Percentiles rank a stretch among this genome's conserved stretches.
phyloP scores from a whole-genome alignment of 2,329 filamentous ascomycete genomes.

The Hypoxylon sp. region DNA sequence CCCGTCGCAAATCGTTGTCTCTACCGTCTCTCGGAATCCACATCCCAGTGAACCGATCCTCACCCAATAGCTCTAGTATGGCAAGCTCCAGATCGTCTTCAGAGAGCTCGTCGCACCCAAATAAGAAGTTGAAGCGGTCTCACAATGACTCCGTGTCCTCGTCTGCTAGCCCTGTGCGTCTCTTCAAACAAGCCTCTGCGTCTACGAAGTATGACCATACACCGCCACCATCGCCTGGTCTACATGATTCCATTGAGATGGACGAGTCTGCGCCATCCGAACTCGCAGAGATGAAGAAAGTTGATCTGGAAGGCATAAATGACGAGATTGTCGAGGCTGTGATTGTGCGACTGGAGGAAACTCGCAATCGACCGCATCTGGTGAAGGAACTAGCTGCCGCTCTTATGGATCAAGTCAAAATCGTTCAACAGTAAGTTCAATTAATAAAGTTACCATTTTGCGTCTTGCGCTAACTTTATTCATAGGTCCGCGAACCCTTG shows the following conservation, averaged over 20 bases:
- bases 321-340: constrained; percentile 96
- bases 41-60: constrained; percentile 70
- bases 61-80: constrained; percentile 52
- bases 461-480: constrained; percentile 44
- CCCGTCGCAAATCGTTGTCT: constrained; percentile 94
- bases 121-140: constrained; percentile 84
- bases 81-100: constrained; percentile 51
- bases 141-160: constrained; percentile 65
- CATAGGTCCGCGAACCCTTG: constrained; percentile 92
- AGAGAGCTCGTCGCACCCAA: constrained; percentile 58
- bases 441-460: constrained; percentile 13
- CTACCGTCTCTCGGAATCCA: constrained; percentile 94
- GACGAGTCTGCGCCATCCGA: constrained; percentile 57
- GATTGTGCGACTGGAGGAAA: constrained; percentile 88
- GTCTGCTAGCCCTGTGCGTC: constrained; percentile 54
- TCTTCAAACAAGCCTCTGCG: constrained; percentile 46
- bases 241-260: constrained; percentile 60
- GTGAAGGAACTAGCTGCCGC: constrained; percentile 93
- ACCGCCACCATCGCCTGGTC: constrained; percentile 81
- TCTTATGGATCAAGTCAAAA: constrained; percentile 80
- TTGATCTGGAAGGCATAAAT: constrained; percentile 87
- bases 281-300: constrained; percentile 61
- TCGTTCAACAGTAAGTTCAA: constrained; percentile 88
- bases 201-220: constrained; percentile 76
- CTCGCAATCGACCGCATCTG: constrained; percentile 91